These are phyloP conservation scores for Phytopythium ostracodes DNA, from an alignment of 352 stramenopile species.

Conservation along the genomic window DNA sequence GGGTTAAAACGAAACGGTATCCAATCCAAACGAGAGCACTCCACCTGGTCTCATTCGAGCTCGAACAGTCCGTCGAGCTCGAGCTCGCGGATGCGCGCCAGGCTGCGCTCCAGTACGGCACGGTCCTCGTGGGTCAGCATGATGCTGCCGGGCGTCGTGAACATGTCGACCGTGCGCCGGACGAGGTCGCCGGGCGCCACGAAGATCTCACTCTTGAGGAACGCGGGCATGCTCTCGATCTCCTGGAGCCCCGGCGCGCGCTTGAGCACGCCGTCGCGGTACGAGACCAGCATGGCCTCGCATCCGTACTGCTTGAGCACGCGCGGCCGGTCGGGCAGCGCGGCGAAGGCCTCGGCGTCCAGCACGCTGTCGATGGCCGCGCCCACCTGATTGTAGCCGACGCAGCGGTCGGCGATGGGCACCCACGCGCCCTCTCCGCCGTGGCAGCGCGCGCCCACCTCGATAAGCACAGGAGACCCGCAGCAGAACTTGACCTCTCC, in stretches of 20 bases:
- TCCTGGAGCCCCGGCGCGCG: slow-evolving; percentile 86
- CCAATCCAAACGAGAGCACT: too few relatives aligned
- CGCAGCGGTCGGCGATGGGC: slow-evolving; percentile 88
- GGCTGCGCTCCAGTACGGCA: slow-evolving; percentile 81
- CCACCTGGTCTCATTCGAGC: slow-evolving; percentile 29
- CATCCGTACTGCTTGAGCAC: slow-evolving; percentile 82
- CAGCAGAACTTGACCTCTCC: slow-evolving; percentile 86
- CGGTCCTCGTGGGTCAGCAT: slow-evolving; percentile 91
- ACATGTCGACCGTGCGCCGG: slow-evolving; percentile 92
- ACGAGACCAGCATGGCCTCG: slow-evolving; percentile 93
- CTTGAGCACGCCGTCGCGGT: slow-evolving; percentile 90
- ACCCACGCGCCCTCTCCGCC: slow-evolving; percentile 94
- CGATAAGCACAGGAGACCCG: slow-evolving; percentile 90
- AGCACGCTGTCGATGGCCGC: slow-evolving; percentile 84
- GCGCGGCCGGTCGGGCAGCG: slow-evolving; percentile 60
- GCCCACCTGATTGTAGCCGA: slow-evolving; percentile 93
- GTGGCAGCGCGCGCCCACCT: slow-evolving; percentile 95
- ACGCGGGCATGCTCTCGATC: slow-evolving; percentile 90
- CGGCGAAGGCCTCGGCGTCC: slow-evolving; percentile 46
- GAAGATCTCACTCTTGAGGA: slow-evolving; percentile 90
- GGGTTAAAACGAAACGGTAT: not conserved
- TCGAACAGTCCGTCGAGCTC: slow-evolving; percentile 73
- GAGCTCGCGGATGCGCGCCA: slow-evolving; percentile 88
- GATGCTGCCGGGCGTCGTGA: slow-evolving; percentile 93
- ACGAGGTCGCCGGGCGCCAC: slow-evolving; percentile 81